Evolutionary conservation across 202 grass and related monocot genomes (phyloP), one percentile per base, ranked within the genome.

Genomic region (Brachypodium distachyon): DNA sequence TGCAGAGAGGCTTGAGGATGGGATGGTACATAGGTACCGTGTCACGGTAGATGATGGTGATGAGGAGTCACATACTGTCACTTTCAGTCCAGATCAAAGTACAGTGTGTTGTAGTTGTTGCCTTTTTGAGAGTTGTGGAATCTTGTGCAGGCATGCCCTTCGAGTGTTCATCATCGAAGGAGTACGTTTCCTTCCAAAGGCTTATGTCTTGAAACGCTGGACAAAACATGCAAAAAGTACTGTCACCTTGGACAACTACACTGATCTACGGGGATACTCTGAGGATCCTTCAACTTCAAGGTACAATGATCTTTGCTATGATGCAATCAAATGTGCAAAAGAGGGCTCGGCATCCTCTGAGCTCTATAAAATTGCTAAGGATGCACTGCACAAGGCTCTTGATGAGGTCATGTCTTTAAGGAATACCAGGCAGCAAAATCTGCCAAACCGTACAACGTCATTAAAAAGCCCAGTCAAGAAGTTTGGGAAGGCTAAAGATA

Each of bases 181-280:
- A 60, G 77, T 99, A 36, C 85, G 92, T n/a, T 55, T 54, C 40
- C 74, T 99, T 81, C 92, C 89, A 57, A 92, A 86, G 66, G 66
- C 87, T 57, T 95, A 88, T 81, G 88, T 95, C 37, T 81, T 99
- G 83, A 99, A 95, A 88, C 85, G 92, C 69, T 99, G 96, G 96
- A 90, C 96, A 67, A 99, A 89, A 23, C 85, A 99, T 92, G 89
- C 85, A 62, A 95, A 94, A 85, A 90, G 79, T 66, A 78, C 57
- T 60, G 25, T 29, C 70, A 70, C 65, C 56, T 74, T 83, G 72
- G 84, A 90, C 81, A 84, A 82, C 54, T 92, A 87, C 78, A 49
- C 83, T 76, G 92, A 93, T 68, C 83, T 95, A 42, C 90, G 88
- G 73, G 80, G 59, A 73, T 82, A 39, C 44, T 25, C 31, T 73